A percentile compares a stretch with the other conserved stretches of the same genome.
These are phyloP conservation scores for Amylocarpus encephaloides DNA, from an alignment of 2,329 filamentous ascomycete genomes.

Conservation along the genomic window DNA sequence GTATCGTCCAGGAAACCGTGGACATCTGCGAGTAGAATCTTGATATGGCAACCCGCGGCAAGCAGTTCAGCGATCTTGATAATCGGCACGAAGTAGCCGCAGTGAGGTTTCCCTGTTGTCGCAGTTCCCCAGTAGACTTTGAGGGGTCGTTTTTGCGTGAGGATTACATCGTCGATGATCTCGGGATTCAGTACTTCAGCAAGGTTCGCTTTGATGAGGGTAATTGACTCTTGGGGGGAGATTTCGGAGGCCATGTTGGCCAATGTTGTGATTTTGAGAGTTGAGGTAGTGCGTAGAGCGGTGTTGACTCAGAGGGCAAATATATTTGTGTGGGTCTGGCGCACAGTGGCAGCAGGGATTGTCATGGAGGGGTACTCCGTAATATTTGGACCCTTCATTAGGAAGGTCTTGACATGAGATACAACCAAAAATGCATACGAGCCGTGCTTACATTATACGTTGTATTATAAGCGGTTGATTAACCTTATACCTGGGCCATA, in stretches of 20 bases:
- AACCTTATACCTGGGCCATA: no score
- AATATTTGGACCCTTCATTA: no score
- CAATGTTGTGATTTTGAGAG: not conserved
- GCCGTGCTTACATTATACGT: no score
- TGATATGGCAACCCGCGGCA: constrained; percentile 75
- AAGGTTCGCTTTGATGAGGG: constrained; percentile 73
- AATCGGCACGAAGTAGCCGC: constrained; percentile 74
- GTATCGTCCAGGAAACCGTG: constrained; percentile 76
- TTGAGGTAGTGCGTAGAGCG: not conserved
- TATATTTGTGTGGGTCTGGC: no score
- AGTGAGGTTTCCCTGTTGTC: constrained; percentile 66
- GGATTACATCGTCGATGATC: constrained; percentile 67
- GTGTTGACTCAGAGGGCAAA: not conserved
- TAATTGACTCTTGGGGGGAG: constrained; percentile 55
- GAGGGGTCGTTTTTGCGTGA: constrained; percentile 63
- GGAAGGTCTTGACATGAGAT: no score
- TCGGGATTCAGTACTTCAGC: constrained; percentile 79
- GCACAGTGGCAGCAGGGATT: no score
- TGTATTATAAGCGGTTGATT: no score
- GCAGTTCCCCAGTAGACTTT: constrained; percentile 81
- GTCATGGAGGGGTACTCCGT: no score
- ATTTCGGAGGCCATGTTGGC: constrained; percentile 21
- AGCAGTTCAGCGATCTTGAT: constrained; percentile 89
- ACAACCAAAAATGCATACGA: no score
- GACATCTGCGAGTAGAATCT: constrained; percentile 68